Base-by-base conservation (phyloP, 2,329 filamentous ascomycete species). In the Calonectria hawksworthii region DNA sequence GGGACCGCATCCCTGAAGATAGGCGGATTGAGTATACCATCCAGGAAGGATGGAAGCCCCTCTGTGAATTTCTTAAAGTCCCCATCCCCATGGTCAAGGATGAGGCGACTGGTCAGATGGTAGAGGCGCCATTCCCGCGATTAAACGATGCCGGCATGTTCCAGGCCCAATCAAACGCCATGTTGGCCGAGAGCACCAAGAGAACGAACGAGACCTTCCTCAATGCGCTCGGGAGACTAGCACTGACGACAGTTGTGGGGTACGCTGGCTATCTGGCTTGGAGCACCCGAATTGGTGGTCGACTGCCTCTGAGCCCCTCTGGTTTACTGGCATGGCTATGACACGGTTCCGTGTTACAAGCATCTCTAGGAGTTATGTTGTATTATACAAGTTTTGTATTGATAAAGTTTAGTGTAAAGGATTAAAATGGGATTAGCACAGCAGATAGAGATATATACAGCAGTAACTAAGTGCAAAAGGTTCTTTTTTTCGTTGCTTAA, bases 41-140 rank as follows among this genome's bases (percentile, higher is more conserved):
- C 13, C 80, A 81, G 30, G 83, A 86, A 11, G 86, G 86, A 4
- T 88, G 86, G 85, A 80, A 63, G 23, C 86, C 87, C 9, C 81
- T 88, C 11, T 88, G 86, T 65, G 72, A 82, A 23, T 84, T 86
- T 51, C 81, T 88, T 1, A 83, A 77, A 8, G 84, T 87, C 50
- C 80, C 84, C 0, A 79, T 86, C 50, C 87, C 87, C 2, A 78
- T 70, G 76, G 80, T 83, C 41, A 68, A 72, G 71, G 83, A 85
- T 18, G 78, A 78, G 1, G 56, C 72, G 67, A 85, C 80, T 47
- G 83, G 83, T 14, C 75, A 83, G 71, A 76, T 77, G 77, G 82
- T 82, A 0, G 80, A 83, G 34, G 82, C 81, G 10, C 83, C 83
- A 1, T 85, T 84, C 16, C 84, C 84, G 3, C 81, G 76, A 16